phyloP scores from a whole-genome alignment of 257 asterid genomes.

The Euphrasia confusa region DNA sequence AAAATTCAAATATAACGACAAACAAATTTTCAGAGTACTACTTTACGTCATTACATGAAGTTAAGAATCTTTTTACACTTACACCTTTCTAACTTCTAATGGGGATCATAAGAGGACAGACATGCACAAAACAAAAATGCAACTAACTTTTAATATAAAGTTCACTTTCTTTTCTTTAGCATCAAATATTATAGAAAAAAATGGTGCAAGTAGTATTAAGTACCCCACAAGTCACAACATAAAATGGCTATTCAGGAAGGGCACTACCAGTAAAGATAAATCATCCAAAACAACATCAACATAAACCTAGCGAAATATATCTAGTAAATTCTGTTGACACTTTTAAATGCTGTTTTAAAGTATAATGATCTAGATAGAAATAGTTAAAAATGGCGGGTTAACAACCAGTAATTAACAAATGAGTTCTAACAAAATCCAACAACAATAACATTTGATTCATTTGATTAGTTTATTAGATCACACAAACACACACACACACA shows the following conservation, averaged over 20 bases:
- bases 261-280: not conserved
- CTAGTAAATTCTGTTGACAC: not conserved
- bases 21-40: not conserved
- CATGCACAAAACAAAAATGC: not conserved
- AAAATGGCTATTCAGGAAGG: not conserved
- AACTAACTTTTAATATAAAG: constrained; percentile 1
- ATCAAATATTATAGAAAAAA: constrained; percentile 4
- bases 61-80: no score
- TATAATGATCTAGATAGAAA: not conserved
- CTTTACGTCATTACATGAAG: no score
- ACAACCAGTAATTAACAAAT: not conserved
- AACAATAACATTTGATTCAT: not conserved
- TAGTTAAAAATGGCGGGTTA: not conserved
- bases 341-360: not conserved
- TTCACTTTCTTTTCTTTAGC: not conserved
- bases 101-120: not conserved
- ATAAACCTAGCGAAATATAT: not conserved
- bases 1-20: not conserved
- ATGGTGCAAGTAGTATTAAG: not conserved
- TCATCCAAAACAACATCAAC: constrained; percentile 9
- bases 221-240: not conserved
- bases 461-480: not conserved
- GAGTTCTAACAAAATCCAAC: constrained; percentile 5
- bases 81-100: not conserved
- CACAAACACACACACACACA: not conserved